phyloP scores from a whole-genome alignment of 352 stramenopile species.

The Pythium monospermum region DNA sequence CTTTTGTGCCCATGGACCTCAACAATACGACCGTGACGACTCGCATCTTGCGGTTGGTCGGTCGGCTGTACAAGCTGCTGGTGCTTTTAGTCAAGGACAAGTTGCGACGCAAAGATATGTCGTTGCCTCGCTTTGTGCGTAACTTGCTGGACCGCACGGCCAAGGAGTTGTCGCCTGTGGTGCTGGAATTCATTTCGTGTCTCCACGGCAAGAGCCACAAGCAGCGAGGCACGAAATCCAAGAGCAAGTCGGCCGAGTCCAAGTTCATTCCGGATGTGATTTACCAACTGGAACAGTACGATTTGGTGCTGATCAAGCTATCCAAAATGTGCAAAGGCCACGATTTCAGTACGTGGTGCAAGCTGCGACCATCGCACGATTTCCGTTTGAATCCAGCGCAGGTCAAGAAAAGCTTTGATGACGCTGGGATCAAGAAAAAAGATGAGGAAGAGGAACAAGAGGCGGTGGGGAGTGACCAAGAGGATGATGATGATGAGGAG shows the following conservation, averaged over 20 bases:
- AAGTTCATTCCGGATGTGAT: conserved; percentile 64
- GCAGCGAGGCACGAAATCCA: conserved; percentile 4
- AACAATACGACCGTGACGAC: conserved; percentile 28
- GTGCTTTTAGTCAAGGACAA: conserved; percentile 33
- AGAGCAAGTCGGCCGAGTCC: conserved; percentile 23
- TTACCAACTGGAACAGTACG: conserved; percentile 66
- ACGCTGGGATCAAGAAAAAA: conserved; percentile 8
- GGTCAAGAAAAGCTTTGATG: conserved; percentile 16
- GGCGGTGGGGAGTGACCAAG: background rate
- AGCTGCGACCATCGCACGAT: conserved; percentile 40
- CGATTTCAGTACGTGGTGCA: conserved; percentile 51
- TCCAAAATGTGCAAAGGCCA: conserved; percentile 52
- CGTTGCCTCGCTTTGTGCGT: conserved; percentile 36
- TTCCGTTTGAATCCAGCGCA: conserved; percentile 47
- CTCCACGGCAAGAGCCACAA: conserved; percentile 35
- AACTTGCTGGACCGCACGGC: conserved; percentile 45
- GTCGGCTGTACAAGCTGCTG: conserved; percentile 52
- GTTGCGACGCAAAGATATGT: conserved; percentile 35
- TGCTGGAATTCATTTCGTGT: conserved; percentile 50
- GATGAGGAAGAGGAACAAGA: background rate
- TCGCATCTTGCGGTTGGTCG: conserved; percentile 37
- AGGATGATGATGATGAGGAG: conserved; percentile 12
- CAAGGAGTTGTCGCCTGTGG: conserved; percentile 28
- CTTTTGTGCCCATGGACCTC: conserved; percentile 47
- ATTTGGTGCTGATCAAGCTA: conserved; percentile 57